Evolutionary conservation across 208 protist genomes (phyloP).

Genomic region (Endotrypanum monterogeii): DNA sequence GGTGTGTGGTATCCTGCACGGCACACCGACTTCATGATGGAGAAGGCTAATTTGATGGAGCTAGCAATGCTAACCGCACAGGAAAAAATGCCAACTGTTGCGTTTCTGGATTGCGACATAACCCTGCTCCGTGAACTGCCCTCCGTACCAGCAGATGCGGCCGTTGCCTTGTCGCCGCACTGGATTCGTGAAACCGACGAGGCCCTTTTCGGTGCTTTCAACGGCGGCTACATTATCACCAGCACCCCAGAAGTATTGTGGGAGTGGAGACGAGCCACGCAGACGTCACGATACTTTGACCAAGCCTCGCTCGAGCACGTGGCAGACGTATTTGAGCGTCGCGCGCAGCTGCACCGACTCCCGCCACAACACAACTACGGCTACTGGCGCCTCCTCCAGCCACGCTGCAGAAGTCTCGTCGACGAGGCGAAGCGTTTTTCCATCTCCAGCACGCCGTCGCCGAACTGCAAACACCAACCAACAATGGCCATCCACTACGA

Average conservation of each 20-base stretch:
- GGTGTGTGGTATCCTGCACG: slow-evolving; percentile 74
- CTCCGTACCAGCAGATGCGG: slow-evolving; percentile 24
- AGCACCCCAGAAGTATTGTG: slow-evolving; percentile 40
- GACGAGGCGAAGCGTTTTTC: slow-evolving; percentile 59
- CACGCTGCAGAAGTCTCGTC: slow-evolving; percentile 16
- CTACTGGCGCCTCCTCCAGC: slow-evolving; percentile 83
- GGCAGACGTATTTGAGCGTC: slow-evolving; percentile 32
- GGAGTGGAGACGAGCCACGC: slow-evolving; percentile 64
- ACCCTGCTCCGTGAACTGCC: slow-evolving; percentile 56
- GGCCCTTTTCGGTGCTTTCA: slow-evolving; percentile 70
- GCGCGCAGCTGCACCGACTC: slow-evolving; percentile 38
- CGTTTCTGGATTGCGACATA: slow-evolving; percentile 85
- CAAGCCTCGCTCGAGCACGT: slow-evolving; percentile 75
- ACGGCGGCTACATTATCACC: slow-evolving; percentile 70
- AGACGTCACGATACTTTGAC: slow-evolving; percentile 74
- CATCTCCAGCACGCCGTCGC: slow-evolving; percentile 17
- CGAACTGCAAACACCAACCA: neutral
- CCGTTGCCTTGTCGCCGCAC: slow-evolving; percentile 71
- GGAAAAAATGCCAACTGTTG: slow-evolving; percentile 10
- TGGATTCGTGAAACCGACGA: slow-evolving; percentile 51
- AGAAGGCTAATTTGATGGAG: slow-evolving; percentile 85
- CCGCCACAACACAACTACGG: slow-evolving; percentile 84
- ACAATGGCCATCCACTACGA: slow-evolving; percentile 58
- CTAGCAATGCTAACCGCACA: slow-evolving; percentile 40
- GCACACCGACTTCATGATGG: slow-evolving; percentile 89